phyloP scores from a whole-genome alignment of 1,284 basidiomycete genomes.

The Moesziomyces antarcticus region DNA sequence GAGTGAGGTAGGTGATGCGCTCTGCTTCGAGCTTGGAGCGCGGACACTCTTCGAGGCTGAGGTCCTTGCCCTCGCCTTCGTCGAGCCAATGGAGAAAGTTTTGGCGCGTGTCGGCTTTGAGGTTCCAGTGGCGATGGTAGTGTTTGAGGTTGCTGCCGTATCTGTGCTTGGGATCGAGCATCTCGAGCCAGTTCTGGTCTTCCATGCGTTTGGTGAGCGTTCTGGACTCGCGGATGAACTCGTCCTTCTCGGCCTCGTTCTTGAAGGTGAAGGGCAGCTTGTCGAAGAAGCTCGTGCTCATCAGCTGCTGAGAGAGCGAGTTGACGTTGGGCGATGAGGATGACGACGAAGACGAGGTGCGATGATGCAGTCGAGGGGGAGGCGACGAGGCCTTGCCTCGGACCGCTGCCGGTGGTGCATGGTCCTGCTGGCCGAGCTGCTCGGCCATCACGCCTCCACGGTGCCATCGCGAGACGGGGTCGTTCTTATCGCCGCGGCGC shows the following conservation, averaged over 20 bases:
- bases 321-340: constrained; percentile 12
- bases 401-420: constrained; percentile 31
- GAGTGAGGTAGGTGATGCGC: constrained; percentile 62
- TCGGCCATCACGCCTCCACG: constrained; percentile 32
- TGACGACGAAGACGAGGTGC: constrained; percentile 1
- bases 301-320: constrained; percentile 32
- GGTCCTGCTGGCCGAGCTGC: constrained; percentile 31
- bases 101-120: constrained; percentile 38
- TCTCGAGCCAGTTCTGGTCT: constrained; percentile 51
- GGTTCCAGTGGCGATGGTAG: constrained; percentile 49
- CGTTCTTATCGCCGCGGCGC: constrained; percentile 35
- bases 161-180: constrained; percentile 50
- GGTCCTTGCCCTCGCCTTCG: constrained; percentile 75
- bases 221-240: constrained; percentile 34
- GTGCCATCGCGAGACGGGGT: constrained; percentile 33
- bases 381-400: constrained; percentile 19
- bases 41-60: constrained; percentile 76
- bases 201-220: constrained; percentile 45
- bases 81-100: constrained; percentile 74
- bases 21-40: constrained; percentile 77
- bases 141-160: constrained; percentile 58
- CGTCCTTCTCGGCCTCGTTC: constrained; percentile 27
- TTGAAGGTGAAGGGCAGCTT: constrained; percentile 43
- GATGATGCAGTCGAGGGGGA: neutral
- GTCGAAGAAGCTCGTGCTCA: constrained; percentile 33